Percentiles rank a stretch among this genome's conserved stretches.
These are phyloP conservation scores for Hygrophila difformis DNA, from an alignment of 257 asterid species.

Conservation along the genomic window DNA sequence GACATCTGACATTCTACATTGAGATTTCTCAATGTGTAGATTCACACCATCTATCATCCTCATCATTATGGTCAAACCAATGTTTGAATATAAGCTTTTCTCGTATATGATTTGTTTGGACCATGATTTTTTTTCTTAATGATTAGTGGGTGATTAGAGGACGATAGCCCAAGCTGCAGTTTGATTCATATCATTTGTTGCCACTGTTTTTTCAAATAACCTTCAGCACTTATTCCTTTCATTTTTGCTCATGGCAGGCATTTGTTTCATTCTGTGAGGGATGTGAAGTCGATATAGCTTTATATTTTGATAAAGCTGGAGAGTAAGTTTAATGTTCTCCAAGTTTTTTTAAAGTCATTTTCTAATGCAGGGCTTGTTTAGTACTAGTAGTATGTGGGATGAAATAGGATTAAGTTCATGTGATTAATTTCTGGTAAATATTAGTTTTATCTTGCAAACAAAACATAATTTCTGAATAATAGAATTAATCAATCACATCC, in stretches of 20 bases:
- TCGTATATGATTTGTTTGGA: not conserved
- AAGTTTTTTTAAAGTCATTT: not conserved
- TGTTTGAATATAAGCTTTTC: not conserved
- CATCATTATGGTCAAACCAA: not conserved
- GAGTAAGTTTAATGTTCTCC: conserved; percentile 56
- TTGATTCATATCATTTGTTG: conserved; percentile 2
- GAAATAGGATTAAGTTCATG: no score
- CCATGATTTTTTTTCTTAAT: no score
- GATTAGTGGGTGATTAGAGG: no score
- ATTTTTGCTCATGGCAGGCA: conserved; percentile 53
- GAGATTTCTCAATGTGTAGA: conserved; percentile 13
- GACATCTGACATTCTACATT: conserved; percentile 1
- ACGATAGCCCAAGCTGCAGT: no score
- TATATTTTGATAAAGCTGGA: conserved; percentile 91
- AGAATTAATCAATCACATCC: no score
- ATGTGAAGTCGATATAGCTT: conserved; percentile 87
- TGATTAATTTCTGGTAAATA: no score
- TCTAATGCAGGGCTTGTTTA: no score
- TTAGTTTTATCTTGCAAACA: no score
- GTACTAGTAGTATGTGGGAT: no score
- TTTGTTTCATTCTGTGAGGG: conserved; percentile 92
- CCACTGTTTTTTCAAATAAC: not conserved
- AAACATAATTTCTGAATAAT: no score
- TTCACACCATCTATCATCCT: not conserved
- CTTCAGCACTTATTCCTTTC: conserved; percentile 8